Evolutionary conservation across 768 basidiomycete genomes (phyloP).

Genomic region (Floccularia luteovirens): DNA sequence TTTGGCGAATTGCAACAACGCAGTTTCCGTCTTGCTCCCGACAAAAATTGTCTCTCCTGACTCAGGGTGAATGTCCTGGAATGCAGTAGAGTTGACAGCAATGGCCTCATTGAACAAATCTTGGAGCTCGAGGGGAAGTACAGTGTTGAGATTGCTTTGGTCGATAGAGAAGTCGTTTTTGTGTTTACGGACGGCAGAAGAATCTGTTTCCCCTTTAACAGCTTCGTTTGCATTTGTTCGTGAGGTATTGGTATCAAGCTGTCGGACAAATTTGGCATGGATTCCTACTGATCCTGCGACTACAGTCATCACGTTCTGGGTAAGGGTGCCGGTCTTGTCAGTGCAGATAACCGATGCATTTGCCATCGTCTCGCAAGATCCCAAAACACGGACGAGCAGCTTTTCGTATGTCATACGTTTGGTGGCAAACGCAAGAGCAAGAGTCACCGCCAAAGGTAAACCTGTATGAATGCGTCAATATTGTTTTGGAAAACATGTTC

Average conservation of each 20-base stretch:
- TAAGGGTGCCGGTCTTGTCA: conserved; percentile 95
- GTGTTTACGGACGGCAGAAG: conserved; percentile 32
- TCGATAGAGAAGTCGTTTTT: conserved; percentile 83
- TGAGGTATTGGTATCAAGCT: conserved; percentile 60
- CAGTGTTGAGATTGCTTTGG: conserved; percentile 54
- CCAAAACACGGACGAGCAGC: conserved; percentile 89
- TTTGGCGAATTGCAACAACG: conserved; percentile 79
- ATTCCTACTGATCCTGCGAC: conserved; percentile 95
- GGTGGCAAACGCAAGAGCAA: conserved; percentile 95
- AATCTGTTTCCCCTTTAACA: conserved; percentile 19
- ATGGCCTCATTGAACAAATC: conserved; percentile 79
- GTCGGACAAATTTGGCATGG: conserved; percentile 87
- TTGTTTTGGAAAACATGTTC: conserved; percentile 2
- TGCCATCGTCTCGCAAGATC: conserved; percentile 98
- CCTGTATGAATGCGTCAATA: conserved; percentile 32
- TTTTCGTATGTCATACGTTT: conserved; percentile 98
- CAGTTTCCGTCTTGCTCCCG: conserved; percentile 94
- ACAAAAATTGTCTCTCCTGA: conserved; percentile 60
- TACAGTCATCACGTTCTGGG: conserved; percentile 91
- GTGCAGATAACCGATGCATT: conserved; percentile 95
- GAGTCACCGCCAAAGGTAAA: conserved; percentile 90
- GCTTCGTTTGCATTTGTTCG: conserved; percentile 67
- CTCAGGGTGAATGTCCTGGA: conserved; percentile 69
- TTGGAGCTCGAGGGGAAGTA: conserved; percentile 53
- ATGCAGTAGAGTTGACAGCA: conserved; percentile 90